phyloP scores from a whole-genome alignment of 2,329 filamentous ascomycete species.

The Cladophialophora carrionii region DNA sequence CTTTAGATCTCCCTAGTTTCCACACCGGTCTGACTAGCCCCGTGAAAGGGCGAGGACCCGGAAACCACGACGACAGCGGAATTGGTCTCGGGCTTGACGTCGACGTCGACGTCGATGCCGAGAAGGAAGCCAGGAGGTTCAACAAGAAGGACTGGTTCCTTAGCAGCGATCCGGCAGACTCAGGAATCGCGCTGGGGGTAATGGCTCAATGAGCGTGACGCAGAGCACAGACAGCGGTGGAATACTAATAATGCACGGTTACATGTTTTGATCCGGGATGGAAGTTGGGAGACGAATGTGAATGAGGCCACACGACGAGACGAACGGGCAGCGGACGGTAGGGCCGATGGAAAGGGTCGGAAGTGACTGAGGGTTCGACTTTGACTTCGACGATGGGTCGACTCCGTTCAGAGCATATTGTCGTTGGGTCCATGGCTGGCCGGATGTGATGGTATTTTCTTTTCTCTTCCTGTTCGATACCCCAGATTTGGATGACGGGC shows the following conservation, averaged over 20 bases:
- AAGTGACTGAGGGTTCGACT: neutral
- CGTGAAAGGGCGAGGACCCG: slow-evolving; percentile 27
- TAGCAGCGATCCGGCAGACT: slow-evolving; percentile 38
- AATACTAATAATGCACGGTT: slow-evolving; percentile 6
- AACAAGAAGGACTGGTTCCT: slow-evolving; percentile 39
- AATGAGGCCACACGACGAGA: slow-evolving; percentile 26
- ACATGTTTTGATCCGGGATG: slow-evolving; percentile 2
- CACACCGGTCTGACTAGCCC: slow-evolving; percentile 37
- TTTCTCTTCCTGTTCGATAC: slow-evolving; percentile 16
- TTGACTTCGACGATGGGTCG: neutral
- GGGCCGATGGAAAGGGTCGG: slow-evolving; percentile 1
- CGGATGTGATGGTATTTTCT: slow-evolving; percentile 5
- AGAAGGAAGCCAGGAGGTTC: slow-evolving; percentile 38
- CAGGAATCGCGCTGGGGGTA: slow-evolving; percentile 30
- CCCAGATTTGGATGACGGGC: slow-evolving; percentile 8
- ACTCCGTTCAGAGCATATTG: neutral
- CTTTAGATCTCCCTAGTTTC: slow-evolving; percentile 37
- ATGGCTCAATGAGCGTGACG: slow-evolving; percentile 20
- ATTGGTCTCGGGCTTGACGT: slow-evolving; percentile 37
- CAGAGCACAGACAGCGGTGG: slow-evolving; percentile 1
- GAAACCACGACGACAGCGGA: slow-evolving; percentile 36
- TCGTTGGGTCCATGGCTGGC: neutral
- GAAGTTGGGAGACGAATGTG: slow-evolving; percentile 9
- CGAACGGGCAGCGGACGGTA: slow-evolving; percentile 10
- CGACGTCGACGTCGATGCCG: slow-evolving; percentile 46